A percentile compares a stretch with the other conserved stretches of the same genome.
Conservation (phyloP, 345 rosid genomes). For the Fremontodendron californicum region DNA sequence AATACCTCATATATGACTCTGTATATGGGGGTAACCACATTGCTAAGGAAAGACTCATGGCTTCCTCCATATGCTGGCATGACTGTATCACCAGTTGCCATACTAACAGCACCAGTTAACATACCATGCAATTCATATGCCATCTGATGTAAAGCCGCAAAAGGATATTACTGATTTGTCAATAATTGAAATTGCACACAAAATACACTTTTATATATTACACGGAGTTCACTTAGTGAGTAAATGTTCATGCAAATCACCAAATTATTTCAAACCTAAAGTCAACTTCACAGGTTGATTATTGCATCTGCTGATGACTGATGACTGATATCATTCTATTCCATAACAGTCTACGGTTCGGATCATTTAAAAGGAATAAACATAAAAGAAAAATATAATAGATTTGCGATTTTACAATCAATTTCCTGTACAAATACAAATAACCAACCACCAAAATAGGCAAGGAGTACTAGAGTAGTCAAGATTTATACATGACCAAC, state of each 20-base stretch:
- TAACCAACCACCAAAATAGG: background rate
- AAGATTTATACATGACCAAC: background rate
- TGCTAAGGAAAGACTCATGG: slow-evolving; percentile 61
- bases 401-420: background rate
- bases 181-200: background rate
- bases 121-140: slow-evolving; percentile 79
- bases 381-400: background rate
- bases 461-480: background rate
- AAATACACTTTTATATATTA: background rate
- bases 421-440: background rate
- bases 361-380: background rate
- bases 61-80: slow-evolving; percentile 65
- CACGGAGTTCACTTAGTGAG: background rate
- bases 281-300: background rate
- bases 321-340: background rate
- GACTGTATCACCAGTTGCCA: slow-evolving; percentile 53
- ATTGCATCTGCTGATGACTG: background rate
- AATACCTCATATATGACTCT: slow-evolving; percentile 55
- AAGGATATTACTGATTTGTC: background rate
- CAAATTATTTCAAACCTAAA: background rate
- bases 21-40: slow-evolving; percentile 85
- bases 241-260: background rate
- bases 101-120: slow-evolving; percentile 50
- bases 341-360: background rate
- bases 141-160: slow-evolving; percentile 53